phyloP scores from a whole-genome alignment of 148 eudicot species.

The Fagopyrum homotropicum region DNA sequence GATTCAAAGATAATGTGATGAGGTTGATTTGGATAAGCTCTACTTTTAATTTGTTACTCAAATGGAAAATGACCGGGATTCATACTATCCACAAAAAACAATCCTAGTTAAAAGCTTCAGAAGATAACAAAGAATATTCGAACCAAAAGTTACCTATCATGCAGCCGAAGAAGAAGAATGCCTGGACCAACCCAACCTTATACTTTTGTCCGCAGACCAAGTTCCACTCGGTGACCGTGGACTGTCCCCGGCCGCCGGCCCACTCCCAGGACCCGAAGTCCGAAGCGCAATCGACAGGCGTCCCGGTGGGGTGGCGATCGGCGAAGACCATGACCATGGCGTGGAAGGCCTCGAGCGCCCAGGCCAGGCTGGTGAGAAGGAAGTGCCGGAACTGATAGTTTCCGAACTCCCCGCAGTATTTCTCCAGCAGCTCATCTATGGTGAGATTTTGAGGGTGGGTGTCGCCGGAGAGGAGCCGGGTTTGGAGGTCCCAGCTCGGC shows the following conservation, averaged over 20 bases:
- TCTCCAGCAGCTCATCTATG: conserved; percentile 67
- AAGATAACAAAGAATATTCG: too few species aligned
- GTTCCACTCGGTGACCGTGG: conserved; percentile 75
- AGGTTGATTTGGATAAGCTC: too few species aligned
- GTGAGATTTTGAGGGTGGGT: conserved; percentile 25
- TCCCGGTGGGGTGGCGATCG: conserved; percentile 69
- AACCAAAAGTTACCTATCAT: conserved; percentile 54
- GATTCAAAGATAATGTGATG: too few species aligned
- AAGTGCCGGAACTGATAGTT: conserved; percentile 76
- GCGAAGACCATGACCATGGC: conserved; percentile 95
- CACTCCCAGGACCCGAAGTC: conserved; percentile 44
- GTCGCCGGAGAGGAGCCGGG: neutral
- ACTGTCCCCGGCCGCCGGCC: conserved; percentile 35
- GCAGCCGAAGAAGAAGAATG: conserved; percentile 74
- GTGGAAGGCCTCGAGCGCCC: conserved; percentile 93
- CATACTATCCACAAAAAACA: too few species aligned
- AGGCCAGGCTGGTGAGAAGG: conserved; percentile 63
- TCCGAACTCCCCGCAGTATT: conserved; percentile 83
- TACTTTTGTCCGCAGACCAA: conserved; percentile 62
- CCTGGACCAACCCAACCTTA: conserved; percentile 80
- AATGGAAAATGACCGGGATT: too few species aligned
- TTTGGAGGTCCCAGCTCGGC: too few species aligned
- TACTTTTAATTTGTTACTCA: too few species aligned
- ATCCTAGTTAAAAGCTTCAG: too few species aligned
- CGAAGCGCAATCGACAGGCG: conserved; percentile 4